Evolutionary conservation across 805 yeast genomes (phyloP).

Genomic region (Hanseniaspora guilliermondii): DNA sequence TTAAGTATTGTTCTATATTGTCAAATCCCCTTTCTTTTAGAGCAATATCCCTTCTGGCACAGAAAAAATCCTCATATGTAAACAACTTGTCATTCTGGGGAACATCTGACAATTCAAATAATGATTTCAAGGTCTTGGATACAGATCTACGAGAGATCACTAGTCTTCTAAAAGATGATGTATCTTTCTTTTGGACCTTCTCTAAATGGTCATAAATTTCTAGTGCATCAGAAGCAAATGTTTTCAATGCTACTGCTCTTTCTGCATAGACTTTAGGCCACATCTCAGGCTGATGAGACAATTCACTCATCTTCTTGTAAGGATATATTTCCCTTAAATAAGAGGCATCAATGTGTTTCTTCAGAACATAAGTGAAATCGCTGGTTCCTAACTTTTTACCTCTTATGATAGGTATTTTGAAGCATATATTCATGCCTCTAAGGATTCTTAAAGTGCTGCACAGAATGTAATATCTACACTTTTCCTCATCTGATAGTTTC

Average conservation of each 20-base stretch:
- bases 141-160: neutral
- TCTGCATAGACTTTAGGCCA: neutral
- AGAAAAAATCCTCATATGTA: neutral
- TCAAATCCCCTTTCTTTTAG: neutral
- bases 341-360: neutral
- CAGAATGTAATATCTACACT: neutral
- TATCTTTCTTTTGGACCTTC: neutral
- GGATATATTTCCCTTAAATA: neutral
- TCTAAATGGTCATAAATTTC: neutral
- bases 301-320: neutral
- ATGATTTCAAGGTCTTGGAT: neutral
- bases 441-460: neutral
- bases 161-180: neutral
- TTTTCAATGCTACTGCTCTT: neutral
- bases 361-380: neutral
- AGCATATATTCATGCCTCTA: neutral
- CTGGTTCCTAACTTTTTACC: neutral
- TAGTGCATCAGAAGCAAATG: neutral
- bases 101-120: neutral
- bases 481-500: neutral
- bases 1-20: neutral
- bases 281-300: neutral
- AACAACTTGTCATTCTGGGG: neutral
- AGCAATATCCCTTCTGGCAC: neutral
- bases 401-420: neutral